Base-by-base conservation (phyloP, 805 yeast species). In the Starmerella scarabaei region DNA sequence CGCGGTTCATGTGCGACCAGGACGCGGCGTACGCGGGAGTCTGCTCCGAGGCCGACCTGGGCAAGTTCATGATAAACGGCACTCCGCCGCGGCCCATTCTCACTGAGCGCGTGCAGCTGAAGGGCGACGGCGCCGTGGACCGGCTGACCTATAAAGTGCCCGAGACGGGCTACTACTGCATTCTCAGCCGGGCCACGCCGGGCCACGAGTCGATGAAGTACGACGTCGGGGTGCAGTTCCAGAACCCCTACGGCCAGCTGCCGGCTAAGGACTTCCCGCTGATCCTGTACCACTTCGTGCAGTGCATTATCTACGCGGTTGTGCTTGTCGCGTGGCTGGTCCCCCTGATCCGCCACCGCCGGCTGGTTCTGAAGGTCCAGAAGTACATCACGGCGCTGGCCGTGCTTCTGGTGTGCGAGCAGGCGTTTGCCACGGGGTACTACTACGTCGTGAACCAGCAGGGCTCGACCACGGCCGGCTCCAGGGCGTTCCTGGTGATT, bases 261-360 rank as follows among this genome's bases (percentile, higher is more conserved):
- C 73, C 93, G 24, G 98, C 94, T 4, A 67, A 86, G 27, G 94
- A 91, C 58, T 79, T 83, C 50, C 94, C 97, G 21, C 83, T 86
- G 53, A 68, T 91, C 46, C 84, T 94, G 9, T 73, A 84, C 20
- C 91, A 84, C 58, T 96, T 94, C 1, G 71, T 81, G 14, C 67
- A 84, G 53, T 82, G 95, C 1, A 68, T 91, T 28, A 73, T 80
- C 31, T 91, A 91, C 56, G 83, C 80, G 5, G 79, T 82, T 30
- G 77, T 84, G 8, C 68, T 84, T 55, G 76, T 80, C n/a, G 66
- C 81, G 45, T 91, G 84, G 67, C 75, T 82, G 29, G 86, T 83
- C 63, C 82, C 82, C 46, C 81, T 82, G 56, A 79, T 75, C 67
- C 80, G 75, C 54, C 86, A 83, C 60, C 74, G 93, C 49, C 73